phyloP scores from a whole-genome alignment of 495 filamentous ascomycete genomes.

The Aspergillus wentii region DNA sequence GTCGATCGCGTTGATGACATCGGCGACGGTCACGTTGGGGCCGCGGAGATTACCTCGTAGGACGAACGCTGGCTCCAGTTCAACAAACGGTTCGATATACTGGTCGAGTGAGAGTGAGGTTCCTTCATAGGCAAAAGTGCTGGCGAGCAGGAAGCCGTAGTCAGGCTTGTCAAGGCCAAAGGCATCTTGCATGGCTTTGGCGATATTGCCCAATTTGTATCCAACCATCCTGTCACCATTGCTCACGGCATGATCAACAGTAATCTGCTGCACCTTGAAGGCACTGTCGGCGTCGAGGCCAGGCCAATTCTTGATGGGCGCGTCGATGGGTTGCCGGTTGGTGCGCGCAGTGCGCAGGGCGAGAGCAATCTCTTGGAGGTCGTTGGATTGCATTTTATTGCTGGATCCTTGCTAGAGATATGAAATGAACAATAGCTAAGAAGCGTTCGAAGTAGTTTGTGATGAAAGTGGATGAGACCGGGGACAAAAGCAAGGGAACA shows the following conservation, averaged over 20 bases:
- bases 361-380: conserved; percentile 6
- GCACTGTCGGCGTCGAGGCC: conserved; percentile 9
- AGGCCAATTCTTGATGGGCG: conserved; percentile 15
- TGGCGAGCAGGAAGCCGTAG: conserved; percentile 17
- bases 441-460: no score
- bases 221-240: conserved; percentile 15
- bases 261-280: conserved; percentile 14
- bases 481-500: no score
- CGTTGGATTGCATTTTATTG: conserved; percentile 1
- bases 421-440: no score
- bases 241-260: conserved; percentile 6
- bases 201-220: conserved; percentile 20
- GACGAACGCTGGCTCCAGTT: conserved; percentile 13
- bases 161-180: conserved; percentile 18
- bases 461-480: no score
- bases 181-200: conserved; percentile 18
- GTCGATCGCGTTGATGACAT: conserved; percentile 18
- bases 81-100: conserved; percentile 19
- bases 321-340: conserved; percentile 6
- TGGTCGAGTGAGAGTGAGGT: conserved; percentile 5
- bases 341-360: conserved; percentile 10
- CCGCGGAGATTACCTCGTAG: not conserved
- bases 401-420: no score
- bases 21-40: conserved; percentile 13
- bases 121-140: conserved; percentile 14